These are phyloP conservation scores for Schoenoplectus triqueter DNA, from an alignment of 202 grass and related monocot genomes.

Conservation along the genomic window DNA sequence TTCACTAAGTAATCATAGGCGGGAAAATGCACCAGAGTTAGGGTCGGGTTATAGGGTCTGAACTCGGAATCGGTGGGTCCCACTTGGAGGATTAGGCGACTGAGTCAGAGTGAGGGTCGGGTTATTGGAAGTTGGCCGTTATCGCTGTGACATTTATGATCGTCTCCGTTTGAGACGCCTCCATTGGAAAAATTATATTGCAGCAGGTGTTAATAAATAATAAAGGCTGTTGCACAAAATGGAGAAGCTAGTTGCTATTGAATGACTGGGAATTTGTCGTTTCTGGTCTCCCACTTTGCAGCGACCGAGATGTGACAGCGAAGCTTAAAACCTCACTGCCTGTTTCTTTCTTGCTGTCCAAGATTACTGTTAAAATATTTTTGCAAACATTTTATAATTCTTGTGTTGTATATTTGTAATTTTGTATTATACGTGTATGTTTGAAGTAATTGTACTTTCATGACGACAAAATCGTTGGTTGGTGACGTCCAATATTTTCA, in stretches of 20 bases:
- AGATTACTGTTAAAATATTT: constrained; percentile 1
- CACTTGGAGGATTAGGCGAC: not conserved
- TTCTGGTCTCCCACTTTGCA: constrained; percentile 32
- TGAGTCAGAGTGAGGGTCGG: constrained; percentile 33
- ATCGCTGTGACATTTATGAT: not conserved
- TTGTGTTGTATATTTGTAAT: not conserved
- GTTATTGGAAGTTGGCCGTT: not conserved
- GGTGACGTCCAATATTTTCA: not conserved
- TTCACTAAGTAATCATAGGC: constrained; percentile 30
- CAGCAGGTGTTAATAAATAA: not conserved
- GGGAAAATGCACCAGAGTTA: constrained; percentile 10
- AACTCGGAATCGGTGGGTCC: constrained; percentile 1
- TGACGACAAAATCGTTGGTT: not conserved
- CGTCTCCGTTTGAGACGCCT: constrained; percentile 2
- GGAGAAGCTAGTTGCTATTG: not conserved
- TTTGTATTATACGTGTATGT: no score
- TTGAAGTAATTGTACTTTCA: not conserved
- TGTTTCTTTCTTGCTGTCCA: constrained; percentile 33
- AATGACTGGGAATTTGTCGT: constrained; percentile 20
- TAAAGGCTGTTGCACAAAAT: not conserved
- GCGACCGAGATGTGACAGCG: constrained; percentile 27
- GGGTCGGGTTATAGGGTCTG: not conserved
- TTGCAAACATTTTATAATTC: not conserved
- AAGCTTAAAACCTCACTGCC: constrained; percentile 34
- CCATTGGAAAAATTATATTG: not conserved